phyloP scores from a whole-genome alignment of 2,329 filamentous ascomycete genomes.

The Orbilia blumenaviensis region DNA sequence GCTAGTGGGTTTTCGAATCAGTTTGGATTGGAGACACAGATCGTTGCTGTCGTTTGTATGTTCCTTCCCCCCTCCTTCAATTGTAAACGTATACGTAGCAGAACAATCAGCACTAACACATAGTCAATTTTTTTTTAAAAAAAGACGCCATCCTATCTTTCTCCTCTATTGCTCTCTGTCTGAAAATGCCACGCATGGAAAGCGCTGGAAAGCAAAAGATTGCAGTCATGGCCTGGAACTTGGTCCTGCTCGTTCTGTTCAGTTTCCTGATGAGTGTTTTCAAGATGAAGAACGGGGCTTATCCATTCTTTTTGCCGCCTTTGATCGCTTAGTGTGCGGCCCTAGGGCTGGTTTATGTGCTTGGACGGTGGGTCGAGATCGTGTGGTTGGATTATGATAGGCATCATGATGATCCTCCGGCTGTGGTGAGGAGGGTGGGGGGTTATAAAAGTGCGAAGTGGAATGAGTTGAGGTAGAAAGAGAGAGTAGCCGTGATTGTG shows the following conservation, averaged over 20 bases:
- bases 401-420: not conserved
- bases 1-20: constrained; percentile 92
- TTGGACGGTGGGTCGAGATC: not conserved
- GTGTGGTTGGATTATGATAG: not conserved
- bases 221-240: constrained; percentile 80
- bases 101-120: not conserved
- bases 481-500: not conserved
- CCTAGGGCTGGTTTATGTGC: not conserved
- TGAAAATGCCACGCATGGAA: constrained; percentile 89
- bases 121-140: constrained; percentile 32
- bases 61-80: constrained; percentile 57
- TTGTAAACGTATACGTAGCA: constrained; percentile 1
- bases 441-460: not conserved
- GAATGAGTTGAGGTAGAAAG: not conserved
- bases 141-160: constrained; percentile 83
- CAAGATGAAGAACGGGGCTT: constrained; percentile 91
- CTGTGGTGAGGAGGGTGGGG: not conserved
- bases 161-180: constrained; percentile 84
- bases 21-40: constrained; percentile 92
- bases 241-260: constrained; percentile 81
- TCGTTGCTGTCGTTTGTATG: constrained; percentile 92
- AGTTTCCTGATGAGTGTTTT: constrained; percentile 95
- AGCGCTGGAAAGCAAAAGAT: constrained; percentile 81
- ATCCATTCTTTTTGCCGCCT: constrained; percentile 92
- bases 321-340: constrained; percentile 67